Percentiles rank a stretch among this genome's conserved stretches.
These are phyloP conservation scores for Trichosporon sp. DNA, from an alignment of 1,284 basidiomycete genomes.

Conservation along the genomic window DNA sequence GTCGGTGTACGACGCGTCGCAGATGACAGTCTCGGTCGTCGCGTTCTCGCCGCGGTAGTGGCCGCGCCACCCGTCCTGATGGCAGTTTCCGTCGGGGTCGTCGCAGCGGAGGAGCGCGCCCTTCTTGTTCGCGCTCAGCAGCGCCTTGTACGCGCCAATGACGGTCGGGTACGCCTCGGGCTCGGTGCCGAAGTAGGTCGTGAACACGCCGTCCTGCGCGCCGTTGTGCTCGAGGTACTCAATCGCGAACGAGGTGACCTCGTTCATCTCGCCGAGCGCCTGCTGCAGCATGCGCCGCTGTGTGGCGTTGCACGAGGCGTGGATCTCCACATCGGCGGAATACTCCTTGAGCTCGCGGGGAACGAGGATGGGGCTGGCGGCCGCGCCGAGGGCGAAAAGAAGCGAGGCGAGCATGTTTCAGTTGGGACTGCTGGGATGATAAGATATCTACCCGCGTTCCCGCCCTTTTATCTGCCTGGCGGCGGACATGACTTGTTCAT, in stretches of 20 bases:
- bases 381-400: not conserved
- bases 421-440: not conserved
- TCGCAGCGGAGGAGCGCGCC: constrained; percentile 49
- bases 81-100: constrained; percentile 47
- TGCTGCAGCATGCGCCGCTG: constrained; percentile 43
- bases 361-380: constrained; percentile 7
- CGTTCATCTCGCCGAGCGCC: constrained; percentile 44
- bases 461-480: not conserved
- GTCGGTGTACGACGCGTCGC: constrained; percentile 38
- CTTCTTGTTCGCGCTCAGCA: constrained; percentile 42
- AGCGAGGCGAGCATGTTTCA: constrained; percentile 22
- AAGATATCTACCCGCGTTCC: not conserved
- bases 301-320: constrained; percentile 48
- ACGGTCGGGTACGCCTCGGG: constrained; percentile 33
- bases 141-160: constrained; percentile 40
- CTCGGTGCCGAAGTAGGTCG: constrained; percentile 47
- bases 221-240: constrained; percentile 45
- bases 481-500: not conserved
- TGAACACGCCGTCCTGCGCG: constrained; percentile 39
- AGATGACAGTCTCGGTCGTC: constrained; percentile 50
- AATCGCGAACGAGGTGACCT: constrained; percentile 36
- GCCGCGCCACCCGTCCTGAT: constrained; percentile 44
- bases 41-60: constrained; percentile 52
- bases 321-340: constrained; percentile 41
- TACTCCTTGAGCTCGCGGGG: constrained; percentile 30